Evolutionary conservation across 176 grass and related monocot species (phyloP).

Genomic region (Luzula sylvatica): DNA sequence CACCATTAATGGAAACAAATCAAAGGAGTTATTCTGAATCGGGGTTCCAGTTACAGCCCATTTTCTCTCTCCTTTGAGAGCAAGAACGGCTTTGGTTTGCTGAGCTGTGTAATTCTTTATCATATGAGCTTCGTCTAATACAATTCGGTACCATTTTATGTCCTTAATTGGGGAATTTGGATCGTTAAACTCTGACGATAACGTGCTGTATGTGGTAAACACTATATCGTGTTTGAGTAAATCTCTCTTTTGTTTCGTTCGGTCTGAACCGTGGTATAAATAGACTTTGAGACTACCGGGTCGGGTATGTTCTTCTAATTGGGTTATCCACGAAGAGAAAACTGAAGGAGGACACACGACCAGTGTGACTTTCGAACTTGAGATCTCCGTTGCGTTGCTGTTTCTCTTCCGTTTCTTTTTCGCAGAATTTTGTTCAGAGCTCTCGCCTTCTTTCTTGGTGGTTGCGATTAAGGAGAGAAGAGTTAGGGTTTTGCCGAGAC

Average conservation of each 20-base stretch:
- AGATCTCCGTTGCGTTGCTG: background rate
- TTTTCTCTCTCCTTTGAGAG: conserved; percentile 67
- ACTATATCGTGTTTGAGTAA: conserved; percentile 83
- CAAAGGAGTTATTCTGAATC: conserved; percentile 83
- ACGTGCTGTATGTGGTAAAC: conserved; percentile 55
- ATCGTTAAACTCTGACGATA: conserved; percentile 55
- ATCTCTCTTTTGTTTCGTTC: conserved; percentile 43
- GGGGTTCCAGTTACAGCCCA: conserved; percentile 92
- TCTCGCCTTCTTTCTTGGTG: conserved; percentile 30
- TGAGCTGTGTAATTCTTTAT: conserved; percentile 75
- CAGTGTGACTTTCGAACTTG: conserved; percentile 33
- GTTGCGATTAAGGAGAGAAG: conserved; percentile 57
- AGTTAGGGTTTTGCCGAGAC: conserved; percentile 86
- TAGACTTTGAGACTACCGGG: conserved; percentile 67
- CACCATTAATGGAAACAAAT: conserved; percentile 76
- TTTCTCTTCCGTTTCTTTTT: conserved; percentile 31
- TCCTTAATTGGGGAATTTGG: conserved; percentile 48
- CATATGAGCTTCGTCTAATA: conserved; percentile 88
- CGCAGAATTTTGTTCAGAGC: conserved; percentile 12
- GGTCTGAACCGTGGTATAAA: conserved; percentile 61
- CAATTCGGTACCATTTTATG: conserved; percentile 72
- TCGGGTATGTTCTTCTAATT: conserved; percentile 71
- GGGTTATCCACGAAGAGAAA: conserved; percentile 87
- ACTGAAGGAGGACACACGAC: conserved; percentile 78
- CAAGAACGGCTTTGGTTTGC: conserved; percentile 75